Base-by-base conservation (phyloP, 768 basidiomycete species). In the Leccinum arenicola region DNA sequence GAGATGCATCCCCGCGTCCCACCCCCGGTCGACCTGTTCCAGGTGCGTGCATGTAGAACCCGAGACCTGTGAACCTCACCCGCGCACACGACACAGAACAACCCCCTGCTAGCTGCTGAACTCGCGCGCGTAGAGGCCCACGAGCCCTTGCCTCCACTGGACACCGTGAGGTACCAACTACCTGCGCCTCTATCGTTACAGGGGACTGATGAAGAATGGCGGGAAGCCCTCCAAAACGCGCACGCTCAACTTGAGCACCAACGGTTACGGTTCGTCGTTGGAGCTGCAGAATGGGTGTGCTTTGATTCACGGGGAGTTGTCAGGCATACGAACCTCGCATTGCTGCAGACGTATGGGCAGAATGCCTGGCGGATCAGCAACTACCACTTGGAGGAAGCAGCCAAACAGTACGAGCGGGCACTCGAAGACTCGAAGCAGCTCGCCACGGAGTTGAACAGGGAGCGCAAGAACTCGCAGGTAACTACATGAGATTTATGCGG, bases 301-400 rank as follows among this genome's bases (percentile, higher is more conserved):
- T 6, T 25, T 17, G 36, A 45, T 54, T 68, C 6, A 64, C 55
- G 38, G 56, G 25, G 43, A 49, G 54, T 55, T 59, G 64, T 8
- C 27, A 96, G 95, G 62, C 86, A 90, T 64, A 88, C 86, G 21
- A 98, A 97, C 76, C 75, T 93, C 54, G 82, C 87, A 3, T 77
- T 98, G 31, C 75, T 95, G 35, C 87, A 94, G 70, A 87, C 85
- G 35, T 95, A 96, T 68, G 96, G 91, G 4, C 76, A 88, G 17
- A 98, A 98, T 77, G 89, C 91, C 12, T 96, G 92, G 90, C 84
- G 90, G 61, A 86, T 95, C 73, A 87, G 92, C 69, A 98, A 98
- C 73, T 94, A 93, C 68, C 79, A 91, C 33, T 76, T 95, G 23
- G 93, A 96, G 71, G 81, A 85, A 25, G 84, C 88, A 35, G 85